These are phyloP conservation scores for Cerrena zonata DNA, from an alignment of 1,284 basidiomycete species.

Conservation along the genomic window DNA sequence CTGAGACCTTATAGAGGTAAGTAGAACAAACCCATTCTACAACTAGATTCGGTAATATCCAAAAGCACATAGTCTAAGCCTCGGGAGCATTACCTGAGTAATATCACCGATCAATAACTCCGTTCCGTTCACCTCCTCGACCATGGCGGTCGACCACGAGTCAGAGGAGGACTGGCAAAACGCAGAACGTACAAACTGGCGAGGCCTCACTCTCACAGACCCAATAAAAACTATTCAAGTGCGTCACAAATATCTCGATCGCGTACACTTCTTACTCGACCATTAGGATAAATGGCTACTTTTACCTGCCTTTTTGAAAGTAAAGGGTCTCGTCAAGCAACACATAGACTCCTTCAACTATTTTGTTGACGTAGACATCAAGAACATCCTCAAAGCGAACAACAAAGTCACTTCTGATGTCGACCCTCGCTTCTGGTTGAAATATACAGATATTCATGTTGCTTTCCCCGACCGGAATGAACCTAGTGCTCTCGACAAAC, in stretches of 20 bases:
- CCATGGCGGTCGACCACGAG: constrained; percentile 18
- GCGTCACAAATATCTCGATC: neutral
- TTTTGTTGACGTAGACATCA: constrained; percentile 95
- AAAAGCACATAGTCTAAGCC: too few relatives aligned
- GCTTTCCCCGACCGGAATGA: constrained; percentile 89
- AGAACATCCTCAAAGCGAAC: constrained; percentile 93
- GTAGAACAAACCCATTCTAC: too few relatives aligned
- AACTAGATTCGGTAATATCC: too few relatives aligned
- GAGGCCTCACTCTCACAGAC: constrained; percentile 68
- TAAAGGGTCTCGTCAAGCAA: constrained; percentile 98
- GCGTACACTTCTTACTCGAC: neutral
- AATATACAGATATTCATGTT: constrained; percentile 93
- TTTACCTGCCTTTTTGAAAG: constrained; percentile 89
- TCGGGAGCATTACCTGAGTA: too few relatives aligned
- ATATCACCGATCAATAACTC: too few relatives aligned
- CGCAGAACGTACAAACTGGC: constrained; percentile 54
- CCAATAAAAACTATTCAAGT: constrained; percentile 78
- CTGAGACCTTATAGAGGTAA: too few relatives aligned
- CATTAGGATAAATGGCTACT: constrained; percentile 93
- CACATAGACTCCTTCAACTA: constrained; percentile 99
- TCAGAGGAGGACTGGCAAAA: constrained; percentile 57
- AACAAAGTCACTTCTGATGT: constrained; percentile 92
- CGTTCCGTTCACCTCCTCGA: too few relatives aligned
- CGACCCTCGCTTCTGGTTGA: constrained; percentile 95
- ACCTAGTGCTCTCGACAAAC: constrained; percentile 72